Base-by-base conservation (phyloP, 305 asterid genomes). In the Ruellia speciosa region DNA sequence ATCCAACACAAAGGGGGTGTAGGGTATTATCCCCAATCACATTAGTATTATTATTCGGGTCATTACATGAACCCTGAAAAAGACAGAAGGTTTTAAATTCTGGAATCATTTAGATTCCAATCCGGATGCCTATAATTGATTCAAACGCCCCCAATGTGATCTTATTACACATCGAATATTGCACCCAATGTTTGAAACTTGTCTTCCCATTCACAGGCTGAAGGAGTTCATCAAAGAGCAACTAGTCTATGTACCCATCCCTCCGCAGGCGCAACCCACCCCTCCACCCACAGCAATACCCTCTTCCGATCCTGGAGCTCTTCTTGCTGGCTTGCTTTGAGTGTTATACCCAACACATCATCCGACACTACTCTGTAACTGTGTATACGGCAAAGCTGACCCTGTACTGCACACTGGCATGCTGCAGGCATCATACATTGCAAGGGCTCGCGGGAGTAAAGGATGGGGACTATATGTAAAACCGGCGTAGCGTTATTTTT, bases 151-250 rank as follows among this genome's bases (percentile, higher is more conserved):
- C 31, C 2, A 24, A 12, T n/a, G 7, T 43, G 5, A 43, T 43
- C 49, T 12, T 39, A 39, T 7, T 7, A 39, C 45, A 39, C 45
- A 7, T 51, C n/a, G n/a, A n/a, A n/a, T n/a, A n/a, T n/a, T n/a
- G n/a, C n/a, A n/a, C n/a, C n/a, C n/a, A n/a, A n/a, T n/a, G n/a
- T n/a, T n/a, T 56, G 52, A 68, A 60, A 34, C 18, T 58, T 37
- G 33, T 62, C 52, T 50, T 39, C 43, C 34, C 33, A 19, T 60
- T 35, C 61, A 49, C 79, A 93, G 99, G 75, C 72, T 93, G 80
- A 93, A 84, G 76, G 99, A 93, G 77, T 89, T 86, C 62, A 76
- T 93, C 40, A 93, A 93, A 75, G 99, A 93, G 67, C 95, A 84
- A 52, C 71, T 93, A 68, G 78, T 89, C 64, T 52, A 62, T 78